Base-by-base conservation (phyloP, 73 alveolate genomes). In the Diophrys sp. region DNA sequence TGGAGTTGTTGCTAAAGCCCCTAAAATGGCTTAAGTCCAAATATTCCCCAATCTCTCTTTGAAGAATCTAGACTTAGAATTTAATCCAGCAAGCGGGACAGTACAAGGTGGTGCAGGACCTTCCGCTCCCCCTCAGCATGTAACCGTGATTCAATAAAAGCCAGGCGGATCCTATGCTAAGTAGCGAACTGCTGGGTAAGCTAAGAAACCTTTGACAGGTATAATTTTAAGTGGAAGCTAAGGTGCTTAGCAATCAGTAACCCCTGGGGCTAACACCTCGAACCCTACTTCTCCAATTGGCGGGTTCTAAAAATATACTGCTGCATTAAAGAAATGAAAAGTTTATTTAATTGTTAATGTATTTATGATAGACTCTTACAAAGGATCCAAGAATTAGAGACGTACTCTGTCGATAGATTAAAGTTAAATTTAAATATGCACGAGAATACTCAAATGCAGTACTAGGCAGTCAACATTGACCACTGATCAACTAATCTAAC, bases 41-140 rank as follows among this genome's bases (percentile, higher is more conserved):
- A 44, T 44, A 5, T 44, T 44, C 62, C 62, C 62, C n/a, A 44
- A 44, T 18, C 18, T 44, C 5, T 44, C 62, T 11, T 44, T 44
- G 62, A 44, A 44, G 18, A 44, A 44, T 18, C 18, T 44, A 44
- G 62, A 44, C 62, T 18, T 44, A 18, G 62, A 44, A 44, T 18
- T 44, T n/a, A n/a, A n/a, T n/a, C n/a, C n/a, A n/a, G n/a, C n/a
- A n/a, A n/a, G n/a, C n/a, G n/a, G n/a, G n/a, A n/a, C n/a, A n/a
- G n/a, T n/a, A 44, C 62, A 44, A 44, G n/a, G n/a, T 44, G 18
- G 62, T 44, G 62, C 62, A 44, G 62, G 62, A 11, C 62, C 62
- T 11, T 11, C n/a, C 62, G 18, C n/a, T n/a, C n/a, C n/a, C n/a
- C n/a, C n/a, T n/a, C n/a, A n/a, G n/a, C n/a, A 44, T 44, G 62